These are phyloP conservation scores for Saitozyma sp. DNA, from an alignment of 768 basidiomycete genomes.

Conservation along the genomic window DNA sequence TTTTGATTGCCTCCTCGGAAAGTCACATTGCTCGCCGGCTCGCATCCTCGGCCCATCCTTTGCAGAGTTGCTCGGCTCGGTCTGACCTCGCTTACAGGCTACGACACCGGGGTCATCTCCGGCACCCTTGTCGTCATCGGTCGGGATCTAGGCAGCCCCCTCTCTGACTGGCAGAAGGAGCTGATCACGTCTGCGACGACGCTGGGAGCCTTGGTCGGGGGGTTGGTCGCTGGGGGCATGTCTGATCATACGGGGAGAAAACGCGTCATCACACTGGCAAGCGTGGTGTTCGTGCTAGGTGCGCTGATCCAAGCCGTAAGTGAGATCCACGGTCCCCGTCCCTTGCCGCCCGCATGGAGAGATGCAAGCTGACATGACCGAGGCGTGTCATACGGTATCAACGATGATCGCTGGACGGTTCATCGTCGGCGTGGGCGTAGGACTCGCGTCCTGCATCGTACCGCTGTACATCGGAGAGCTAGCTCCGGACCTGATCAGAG, in stretches of 20 bases:
- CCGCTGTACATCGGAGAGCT: conserved; percentile 83
- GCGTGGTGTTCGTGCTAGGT: conserved; percentile 72
- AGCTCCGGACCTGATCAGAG: conserved; percentile 59
- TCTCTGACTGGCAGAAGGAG: conserved; percentile 71
- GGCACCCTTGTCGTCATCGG: conserved; percentile 76
- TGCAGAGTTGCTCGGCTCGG: not conserved
- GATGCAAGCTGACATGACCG: not conserved
- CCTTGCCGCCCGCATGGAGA: not conserved
- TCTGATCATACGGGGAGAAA: conserved; percentile 72
- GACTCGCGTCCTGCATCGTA: conserved; percentile 73
- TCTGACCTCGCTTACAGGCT: conserved; percentile 56
- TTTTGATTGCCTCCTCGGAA: no score
- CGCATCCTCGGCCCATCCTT: not conserved
- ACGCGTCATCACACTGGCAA: conserved; percentile 66
- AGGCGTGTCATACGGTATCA: conserved; percentile 61
- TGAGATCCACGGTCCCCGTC: not conserved
- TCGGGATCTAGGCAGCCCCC: conserved; percentile 61
- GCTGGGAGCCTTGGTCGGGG: conserved; percentile 73
- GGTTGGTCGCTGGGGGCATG: conserved; percentile 66
- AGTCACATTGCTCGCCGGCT: not conserved
- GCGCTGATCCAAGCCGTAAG: conserved; percentile 67
- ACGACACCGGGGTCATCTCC: conserved; percentile 75
- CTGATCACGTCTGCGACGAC: conserved; percentile 78
- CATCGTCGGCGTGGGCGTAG: conserved; percentile 70
- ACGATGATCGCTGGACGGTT: conserved; percentile 75